A percentile compares a stretch with the other conserved stretches of the same genome.
These are phyloP conservation scores for Gossypium schwendimanii DNA, from an alignment of 441 rosid species.

Conservation along the genomic window DNA sequence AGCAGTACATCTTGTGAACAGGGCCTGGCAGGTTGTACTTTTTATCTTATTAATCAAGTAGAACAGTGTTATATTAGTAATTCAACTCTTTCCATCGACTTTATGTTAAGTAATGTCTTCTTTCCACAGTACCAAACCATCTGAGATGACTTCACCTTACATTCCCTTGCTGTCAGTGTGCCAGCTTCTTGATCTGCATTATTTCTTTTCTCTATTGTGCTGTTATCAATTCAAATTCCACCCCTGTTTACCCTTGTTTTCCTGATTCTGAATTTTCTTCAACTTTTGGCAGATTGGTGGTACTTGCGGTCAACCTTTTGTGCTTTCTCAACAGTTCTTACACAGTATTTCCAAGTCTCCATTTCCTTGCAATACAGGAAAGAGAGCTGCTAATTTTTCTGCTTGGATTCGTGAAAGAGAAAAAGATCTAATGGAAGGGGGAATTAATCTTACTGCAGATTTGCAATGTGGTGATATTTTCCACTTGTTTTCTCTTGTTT, in stretches of 20 bases:
- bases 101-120: neutral
- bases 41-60: neutral
- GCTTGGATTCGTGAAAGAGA: conserved; percentile 61
- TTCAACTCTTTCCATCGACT: neutral
- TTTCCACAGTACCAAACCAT: neutral
- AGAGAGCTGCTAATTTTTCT: conserved; percentile 73
- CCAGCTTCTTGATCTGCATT: neutral
- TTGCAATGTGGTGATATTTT: conserved; percentile 89
- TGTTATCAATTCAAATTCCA: neutral
- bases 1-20: neutral
- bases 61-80: neutral
- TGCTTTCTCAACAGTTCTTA: conserved; percentile 75
- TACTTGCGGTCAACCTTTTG: conserved; percentile 65
- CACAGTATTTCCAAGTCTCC: conserved; percentile 67
- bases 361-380: conserved; percentile 78
- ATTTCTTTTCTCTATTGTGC: neutral
- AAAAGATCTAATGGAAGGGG: conserved; percentile 50
- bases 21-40: neutral
- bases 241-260: neutral
- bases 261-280: conserved; percentile 9
- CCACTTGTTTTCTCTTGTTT: conserved; percentile 66
- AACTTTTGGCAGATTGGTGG: conserved; percentile 74
- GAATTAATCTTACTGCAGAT: conserved; percentile 54
- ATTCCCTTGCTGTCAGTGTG: neutral
- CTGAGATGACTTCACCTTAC: neutral